phyloP scores from a whole-genome alignment of 176 grass and related monocot species.

The Avena eriantha region DNA sequence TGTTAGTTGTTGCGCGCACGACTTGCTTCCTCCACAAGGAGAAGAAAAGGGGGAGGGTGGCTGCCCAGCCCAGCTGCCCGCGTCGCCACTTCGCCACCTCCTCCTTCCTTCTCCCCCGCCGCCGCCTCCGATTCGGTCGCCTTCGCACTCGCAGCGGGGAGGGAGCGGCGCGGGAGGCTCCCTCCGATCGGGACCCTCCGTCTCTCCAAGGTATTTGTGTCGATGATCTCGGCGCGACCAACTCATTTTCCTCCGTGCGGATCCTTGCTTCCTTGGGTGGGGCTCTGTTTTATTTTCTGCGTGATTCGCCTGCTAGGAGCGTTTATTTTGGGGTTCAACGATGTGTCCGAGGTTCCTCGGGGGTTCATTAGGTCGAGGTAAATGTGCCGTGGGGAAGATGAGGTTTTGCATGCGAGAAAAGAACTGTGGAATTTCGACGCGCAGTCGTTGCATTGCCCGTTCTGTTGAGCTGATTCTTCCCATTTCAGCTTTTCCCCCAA shows the following conservation, averaged over 20 bases:
- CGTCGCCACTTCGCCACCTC: slow-evolving; percentile 8
- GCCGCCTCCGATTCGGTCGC: background rate
- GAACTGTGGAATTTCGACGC: background rate
- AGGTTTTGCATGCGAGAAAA: background rate
- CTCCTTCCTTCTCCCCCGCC: background rate
- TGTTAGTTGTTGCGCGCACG: slow-evolving; percentile 49
- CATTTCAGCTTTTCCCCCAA: background rate
- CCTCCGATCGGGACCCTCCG: slow-evolving; percentile 22
- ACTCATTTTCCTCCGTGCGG: background rate
- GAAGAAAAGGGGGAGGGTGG: background rate
- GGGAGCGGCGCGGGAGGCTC: slow-evolving; percentile 20
- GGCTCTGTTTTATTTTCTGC: background rate
- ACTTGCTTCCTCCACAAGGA: slow-evolving; percentile 4
- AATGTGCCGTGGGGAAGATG: background rate
- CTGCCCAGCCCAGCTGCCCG: slow-evolving; percentile 8
- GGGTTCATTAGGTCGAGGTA: background rate
- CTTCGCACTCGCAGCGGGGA: slow-evolving; percentile 2
- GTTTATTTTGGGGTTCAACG: background rate
- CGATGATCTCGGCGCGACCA: slow-evolving; percentile 14
- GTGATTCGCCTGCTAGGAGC: background rate
- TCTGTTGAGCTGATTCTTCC: background rate
- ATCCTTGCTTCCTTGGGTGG: background rate
- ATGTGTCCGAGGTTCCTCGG: background rate
- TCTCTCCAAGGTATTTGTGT: slow-evolving; percentile 31
- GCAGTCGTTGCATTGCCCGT: background rate